A percentile compares a stretch with the other conserved stretches of the same genome.
Evolutionary conservation across 805 yeast species (phyloP).

Genomic region (Teunomyces lycoperdinae): DNA sequence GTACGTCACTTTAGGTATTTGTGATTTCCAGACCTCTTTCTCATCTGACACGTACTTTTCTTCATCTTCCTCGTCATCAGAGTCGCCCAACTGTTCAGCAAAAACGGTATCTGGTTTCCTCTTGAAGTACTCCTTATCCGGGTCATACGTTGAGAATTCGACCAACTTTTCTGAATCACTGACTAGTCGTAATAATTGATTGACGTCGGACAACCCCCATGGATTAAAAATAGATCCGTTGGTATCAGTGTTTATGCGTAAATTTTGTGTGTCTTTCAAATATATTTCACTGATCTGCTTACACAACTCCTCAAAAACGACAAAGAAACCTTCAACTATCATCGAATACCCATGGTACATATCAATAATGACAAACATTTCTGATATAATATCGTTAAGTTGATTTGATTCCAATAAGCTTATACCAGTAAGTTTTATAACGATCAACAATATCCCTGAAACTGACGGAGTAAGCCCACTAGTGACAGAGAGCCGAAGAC

Average conservation of each 20-base stretch:
- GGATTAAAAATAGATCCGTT: slow-evolving; percentile 39
- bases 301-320: slow-evolving; percentile 62
- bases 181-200: slow-evolving; percentile 45
- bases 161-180: slow-evolving; percentile 30
- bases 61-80: slow-evolving; percentile 34
- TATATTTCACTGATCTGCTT: slow-evolving; percentile 43
- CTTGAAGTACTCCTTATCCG: slow-evolving; percentile 36
- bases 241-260: slow-evolving; percentile 4
- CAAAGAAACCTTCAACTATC: slow-evolving; percentile 70
- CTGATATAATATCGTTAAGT: slow-evolving; percentile 68
- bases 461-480: slow-evolving; percentile 68
- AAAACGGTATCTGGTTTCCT: slow-evolving; percentile 38
- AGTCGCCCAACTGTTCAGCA: slow-evolving; percentile 20
- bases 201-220: slow-evolving; percentile 55
- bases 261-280: slow-evolving; percentile 13
- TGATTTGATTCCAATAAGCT: slow-evolving; percentile 53
- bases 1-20: slow-evolving; percentile 62
- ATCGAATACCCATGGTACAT: slow-evolving; percentile 77
- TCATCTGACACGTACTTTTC: slow-evolving; percentile 20
- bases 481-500: slow-evolving; percentile 65
- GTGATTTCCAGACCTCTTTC: slow-evolving; percentile 56
- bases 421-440: slow-evolving; percentile 69
- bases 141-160: slow-evolving; percentile 29
- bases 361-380: slow-evolving; percentile 76
- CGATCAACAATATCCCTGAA: slow-evolving; percentile 63